Conservation (phyloP, 306 rosid genomes). For the Dryas alaskensis region DNA sequence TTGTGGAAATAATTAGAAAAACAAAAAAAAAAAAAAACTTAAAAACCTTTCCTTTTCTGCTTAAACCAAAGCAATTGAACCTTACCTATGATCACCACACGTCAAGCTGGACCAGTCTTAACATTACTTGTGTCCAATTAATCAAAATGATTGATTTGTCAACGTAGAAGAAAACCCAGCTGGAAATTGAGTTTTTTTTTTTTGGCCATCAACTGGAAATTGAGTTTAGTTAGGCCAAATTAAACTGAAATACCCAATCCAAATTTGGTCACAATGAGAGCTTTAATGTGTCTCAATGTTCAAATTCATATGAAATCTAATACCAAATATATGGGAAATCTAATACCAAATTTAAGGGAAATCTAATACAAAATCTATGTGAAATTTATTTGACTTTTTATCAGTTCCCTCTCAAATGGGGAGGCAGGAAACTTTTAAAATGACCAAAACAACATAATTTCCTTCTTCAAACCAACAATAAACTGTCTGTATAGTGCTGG, state of each 20-base stretch:
- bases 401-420: not conserved
- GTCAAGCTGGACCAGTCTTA: not conserved
- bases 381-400: not conserved
- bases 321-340: too few relatives aligned
- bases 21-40: not conserved
- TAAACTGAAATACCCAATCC: not conserved
- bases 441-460: not conserved
- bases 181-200: not conserved
- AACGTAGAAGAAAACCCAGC: not conserved
- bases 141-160: not conserved
- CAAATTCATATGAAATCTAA: not conserved
- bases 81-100: not conserved
- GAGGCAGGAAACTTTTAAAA: not conserved
- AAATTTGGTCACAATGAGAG: not conserved
- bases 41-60: not conserved
- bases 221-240: not conserved
- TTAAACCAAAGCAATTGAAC: not conserved
- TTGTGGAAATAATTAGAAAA: not conserved
- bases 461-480: not conserved
- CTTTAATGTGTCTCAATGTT: not conserved
- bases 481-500: not conserved
- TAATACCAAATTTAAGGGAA: too few relatives aligned
- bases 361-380: not conserved
- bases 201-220: not conserved
- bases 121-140: not conserved